Percentiles rank a stretch among this genome's conserved stretches.
These are phyloP conservation scores for Saitozyma podzolica DNA, from an alignment of 768 basidiomycete species.

Conservation along the genomic window DNA sequence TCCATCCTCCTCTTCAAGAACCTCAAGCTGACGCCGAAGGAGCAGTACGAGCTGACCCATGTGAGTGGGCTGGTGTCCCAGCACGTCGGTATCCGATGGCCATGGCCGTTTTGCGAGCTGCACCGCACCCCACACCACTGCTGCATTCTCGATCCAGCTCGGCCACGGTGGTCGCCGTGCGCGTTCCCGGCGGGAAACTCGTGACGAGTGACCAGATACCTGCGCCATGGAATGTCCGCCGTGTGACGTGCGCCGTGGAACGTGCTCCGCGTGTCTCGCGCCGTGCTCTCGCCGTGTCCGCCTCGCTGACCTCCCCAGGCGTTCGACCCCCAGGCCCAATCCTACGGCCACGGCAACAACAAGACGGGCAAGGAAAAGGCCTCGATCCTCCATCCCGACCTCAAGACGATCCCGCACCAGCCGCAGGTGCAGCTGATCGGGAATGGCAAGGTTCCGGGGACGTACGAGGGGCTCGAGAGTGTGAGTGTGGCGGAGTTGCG, in stretches of 20 bases:
- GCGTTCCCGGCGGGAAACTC: too few species aligned
- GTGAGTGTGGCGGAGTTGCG: slow-evolving; percentile 20
- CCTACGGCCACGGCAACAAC: slow-evolving; percentile 86
- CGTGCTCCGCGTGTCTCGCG: too few species aligned
- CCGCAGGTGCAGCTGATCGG: slow-evolving; percentile 92
- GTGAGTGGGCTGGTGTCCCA: slow-evolving; percentile 53
- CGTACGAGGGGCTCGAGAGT: slow-evolving; percentile 76
- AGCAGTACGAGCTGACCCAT: slow-evolving; percentile 83
- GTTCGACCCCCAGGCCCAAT: slow-evolving; percentile 67
- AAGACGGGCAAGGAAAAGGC: slow-evolving; percentile 72
- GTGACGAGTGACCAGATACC: too few species aligned
- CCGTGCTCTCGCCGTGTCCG: too few species aligned
- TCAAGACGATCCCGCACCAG: slow-evolving; percentile 84
- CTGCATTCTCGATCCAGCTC: too few species aligned
- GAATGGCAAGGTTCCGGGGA: slow-evolving; percentile 69
- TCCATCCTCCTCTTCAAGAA: slow-evolving; percentile 73
- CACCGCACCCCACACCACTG: too few species aligned
- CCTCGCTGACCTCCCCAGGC: slow-evolving; percentile 57
- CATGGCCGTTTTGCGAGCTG: too few species aligned
- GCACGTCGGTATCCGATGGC: neutral
- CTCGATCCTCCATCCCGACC: slow-evolving; percentile 82
- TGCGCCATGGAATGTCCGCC: too few species aligned
- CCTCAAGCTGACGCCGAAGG: slow-evolving; percentile 69
- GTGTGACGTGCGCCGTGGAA: too few species aligned
- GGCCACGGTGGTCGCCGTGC: too few species aligned